Evolutionary conservation across 2,329 filamentous ascomycete species (phyloP), one percentile per base, ranked within the genome.

Genomic region (Karstenula rhodostoma): DNA sequence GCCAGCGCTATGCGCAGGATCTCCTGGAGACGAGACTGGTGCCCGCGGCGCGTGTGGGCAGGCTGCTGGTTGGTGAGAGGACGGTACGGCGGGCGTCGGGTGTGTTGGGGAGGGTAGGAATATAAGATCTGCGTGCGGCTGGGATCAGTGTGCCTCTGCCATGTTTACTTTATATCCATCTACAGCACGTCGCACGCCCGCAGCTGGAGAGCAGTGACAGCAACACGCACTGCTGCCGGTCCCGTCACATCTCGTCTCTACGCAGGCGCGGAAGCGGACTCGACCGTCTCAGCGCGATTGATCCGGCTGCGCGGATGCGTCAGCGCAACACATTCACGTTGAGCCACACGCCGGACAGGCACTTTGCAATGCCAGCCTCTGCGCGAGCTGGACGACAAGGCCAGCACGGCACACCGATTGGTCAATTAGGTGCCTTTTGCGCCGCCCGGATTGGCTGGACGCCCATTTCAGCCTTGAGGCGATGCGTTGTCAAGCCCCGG

Each of bases 401-500:
- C 56, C 55, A 57, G 58, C 37, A 60, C 29, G 37, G 25, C 40
- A 19, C 22, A 46, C 55, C 56, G 55, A 64, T 61, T 64, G 55
- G 56, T 23, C 42, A n/a, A 40, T 48, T 55, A 52, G 48, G 48
- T 62, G 57, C 47, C 32, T 32, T 51, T 46, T 15, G 32, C 33
- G 59, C 25, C 33, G 51, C 23, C 23, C 51, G 64, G 59, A 71
- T 71, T 75, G 70, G 73, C 61, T 51, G 48, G 49, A 25, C 48
- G 23, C 35, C 22, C 56, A 64, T 17, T 58, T 61, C 56, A 57
- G 61, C 64, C 64, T 63, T 66, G 69, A 64, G 64, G 56, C 61
- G 73, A 74, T 77, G 74, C 70, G 74, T 71, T 77, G 74, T 74
- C 66, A 70, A 60, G 60, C 49, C 51, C 57, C 49, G 47, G 49